Evolutionary conservation across 148 eudicot genomes (phyloP), one percentile per base, ranked within the genome.

Genomic region (Chenopodium suecicum): DNA sequence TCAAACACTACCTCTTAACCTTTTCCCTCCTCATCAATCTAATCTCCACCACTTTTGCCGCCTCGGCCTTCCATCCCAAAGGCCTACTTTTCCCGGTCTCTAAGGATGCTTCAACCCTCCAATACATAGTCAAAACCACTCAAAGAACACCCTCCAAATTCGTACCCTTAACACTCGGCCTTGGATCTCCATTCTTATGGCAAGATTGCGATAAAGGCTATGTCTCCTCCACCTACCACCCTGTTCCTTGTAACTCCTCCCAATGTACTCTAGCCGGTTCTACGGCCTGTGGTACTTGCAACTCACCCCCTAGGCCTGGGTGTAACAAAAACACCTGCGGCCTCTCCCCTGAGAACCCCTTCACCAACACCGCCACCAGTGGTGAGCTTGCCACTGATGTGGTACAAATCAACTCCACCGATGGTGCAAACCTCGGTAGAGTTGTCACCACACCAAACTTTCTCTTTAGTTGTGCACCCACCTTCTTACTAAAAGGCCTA

Each of bases 301-400:
- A 63, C 27, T 8, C n/a, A 23, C 67, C 82, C 27, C 31, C 10
- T 34, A 31, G 63, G 10, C 72, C 83, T 3, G 84, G 84, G 4
- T 82, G 73, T 78, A 82, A 87, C 79, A 79, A 71, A 78, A 84
- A 73, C 78, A 82, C 90, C 0, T 89, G 92, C 80, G 69, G 82
- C 0, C 70, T 86, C 6, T 12, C 29, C 1, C 78, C 86, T 0
- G 66, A 41, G 17, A 91, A 88, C 88, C 29, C 87, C 1, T 20
- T 87, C 46, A 79, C 64, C 9, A 67, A 58, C 62, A 70, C 52
- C 2, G 68, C 73, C 13, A 72, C 82, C 0, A 48, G 14, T 0
- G 89, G 90, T 2, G 84, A 86, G 11, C 62, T 91, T 7, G 79
- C 73, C 0, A 50, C 86, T 0, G 92, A 91, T 29, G 46, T 83